Conservation (phyloP, 2,329 filamentous ascomycete species). For the Hymenoscyphus repandus region DNA sequence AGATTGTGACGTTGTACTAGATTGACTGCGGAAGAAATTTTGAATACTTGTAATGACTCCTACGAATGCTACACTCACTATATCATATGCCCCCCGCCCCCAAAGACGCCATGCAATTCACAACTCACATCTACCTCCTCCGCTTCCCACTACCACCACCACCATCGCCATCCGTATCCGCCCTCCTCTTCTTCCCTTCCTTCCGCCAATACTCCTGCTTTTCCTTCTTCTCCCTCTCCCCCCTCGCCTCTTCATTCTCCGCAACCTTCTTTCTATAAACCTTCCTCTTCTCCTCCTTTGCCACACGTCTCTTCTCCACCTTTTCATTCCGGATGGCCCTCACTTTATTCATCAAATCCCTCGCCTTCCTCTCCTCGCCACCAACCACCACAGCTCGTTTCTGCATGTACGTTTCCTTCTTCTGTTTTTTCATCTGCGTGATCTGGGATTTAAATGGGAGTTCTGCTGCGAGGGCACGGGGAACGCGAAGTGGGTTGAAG, state of each 20-base stretch:
- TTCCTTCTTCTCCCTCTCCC: slow-evolving; percentile 82
- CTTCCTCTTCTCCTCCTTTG: slow-evolving; percentile 82
- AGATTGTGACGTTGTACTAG: too few relatives aligned
- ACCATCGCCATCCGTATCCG: slow-evolving; percentile 44
- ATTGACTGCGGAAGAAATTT: too few relatives aligned
- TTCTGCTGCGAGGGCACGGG: slow-evolving; percentile 71
- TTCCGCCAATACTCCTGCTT: slow-evolving; percentile 87
- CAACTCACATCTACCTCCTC: background rate
- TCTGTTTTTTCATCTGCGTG: slow-evolving; percentile 71
- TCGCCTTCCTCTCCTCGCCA: slow-evolving; percentile 82
- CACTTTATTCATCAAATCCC: slow-evolving; percentile 88
- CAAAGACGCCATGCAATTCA: too few relatives aligned
- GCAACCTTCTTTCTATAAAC: slow-evolving; percentile 79
- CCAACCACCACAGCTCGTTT: slow-evolving; percentile 87
- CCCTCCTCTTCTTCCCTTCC: slow-evolving; percentile 77
- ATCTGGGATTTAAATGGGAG: slow-evolving; percentile 94
- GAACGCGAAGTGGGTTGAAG: slow-evolving; percentile 72
- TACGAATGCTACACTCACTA: too few relatives aligned
- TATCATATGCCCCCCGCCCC: too few relatives aligned
- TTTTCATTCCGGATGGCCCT: slow-evolving; percentile 88
- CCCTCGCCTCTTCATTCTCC: slow-evolving; percentile 78
- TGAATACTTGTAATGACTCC: too few relatives aligned
- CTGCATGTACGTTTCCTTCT: slow-evolving; percentile 81
- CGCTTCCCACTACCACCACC: slow-evolving; percentile 32
- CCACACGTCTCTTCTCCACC: slow-evolving; percentile 71